These are phyloP conservation scores for Jackrogersella minutella DNA, from an alignment of 495 filamentous ascomycete genomes.

Conservation along the genomic window DNA sequence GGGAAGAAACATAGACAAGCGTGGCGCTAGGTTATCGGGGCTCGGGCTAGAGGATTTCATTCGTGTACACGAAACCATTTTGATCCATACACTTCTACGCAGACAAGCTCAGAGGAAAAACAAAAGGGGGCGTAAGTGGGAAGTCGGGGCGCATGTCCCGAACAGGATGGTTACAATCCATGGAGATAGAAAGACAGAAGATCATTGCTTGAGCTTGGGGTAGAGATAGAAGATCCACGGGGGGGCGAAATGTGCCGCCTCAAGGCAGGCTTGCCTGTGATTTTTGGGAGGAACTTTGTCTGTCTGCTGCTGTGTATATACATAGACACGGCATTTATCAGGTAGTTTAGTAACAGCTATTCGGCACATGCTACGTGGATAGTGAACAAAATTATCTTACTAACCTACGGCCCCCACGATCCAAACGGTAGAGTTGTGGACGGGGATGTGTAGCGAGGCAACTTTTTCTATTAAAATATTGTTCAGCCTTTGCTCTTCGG, in stretches of 20 bases:
- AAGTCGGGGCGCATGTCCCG: not conserved
- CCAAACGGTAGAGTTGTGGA: not conserved
- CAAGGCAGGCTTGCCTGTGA: not conserved
- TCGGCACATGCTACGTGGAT: not conserved
- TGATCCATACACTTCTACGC: constrained; percentile 25
- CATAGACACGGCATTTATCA: constrained; percentile 6
- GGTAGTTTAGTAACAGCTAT: not conserved
- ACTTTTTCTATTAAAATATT: too few species aligned
- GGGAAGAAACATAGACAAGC: constrained; percentile 30
- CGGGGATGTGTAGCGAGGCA: not conserved
- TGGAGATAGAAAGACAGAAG: not conserved
- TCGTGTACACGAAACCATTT: constrained; percentile 11
- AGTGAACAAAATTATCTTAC: too few species aligned
- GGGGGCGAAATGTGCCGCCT: constrained; percentile 2
- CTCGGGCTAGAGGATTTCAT: constrained; percentile 30
- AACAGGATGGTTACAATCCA: not conserved
- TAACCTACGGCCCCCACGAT: not conserved
- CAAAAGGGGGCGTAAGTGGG: constrained; percentile 1
- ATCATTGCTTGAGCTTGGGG: not conserved
- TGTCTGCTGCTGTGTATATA: not conserved
- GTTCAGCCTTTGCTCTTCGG: too few species aligned
- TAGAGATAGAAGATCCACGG: not conserved
- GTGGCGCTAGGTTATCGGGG: constrained; percentile 31
- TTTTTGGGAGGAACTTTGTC: not conserved
- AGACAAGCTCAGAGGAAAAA: not conserved